These are phyloP conservation scores for Pelargonium cotyledonis DNA, from an alignment of 441 rosid genomes.

Conservation along the genomic window DNA sequence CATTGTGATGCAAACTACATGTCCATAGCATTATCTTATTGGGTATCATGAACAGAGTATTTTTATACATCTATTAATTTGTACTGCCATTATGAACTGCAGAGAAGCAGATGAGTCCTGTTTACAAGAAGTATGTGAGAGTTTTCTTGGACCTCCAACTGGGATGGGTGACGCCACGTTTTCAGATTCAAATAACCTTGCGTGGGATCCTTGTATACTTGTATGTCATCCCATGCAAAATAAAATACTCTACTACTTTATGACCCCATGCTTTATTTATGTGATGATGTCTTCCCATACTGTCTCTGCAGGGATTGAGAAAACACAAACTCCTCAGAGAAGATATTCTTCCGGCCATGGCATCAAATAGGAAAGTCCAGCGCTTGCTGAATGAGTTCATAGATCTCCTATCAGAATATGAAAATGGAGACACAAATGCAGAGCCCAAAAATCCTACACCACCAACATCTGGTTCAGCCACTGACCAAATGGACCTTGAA, in stretches of 20 bases:
- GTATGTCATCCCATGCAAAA: conserved; percentile 37
- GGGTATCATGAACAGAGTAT: not conserved
- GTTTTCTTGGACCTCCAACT: conserved; percentile 94
- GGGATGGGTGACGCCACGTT: conserved; percentile 61
- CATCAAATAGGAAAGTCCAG: conserved; percentile 92
- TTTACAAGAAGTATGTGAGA: conserved; percentile 85
- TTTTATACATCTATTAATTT: not conserved
- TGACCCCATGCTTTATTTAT: not conserved
- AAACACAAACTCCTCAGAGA: conserved; percentile 83
- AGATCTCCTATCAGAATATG: conserved; percentile 87
- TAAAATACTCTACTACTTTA: not conserved
- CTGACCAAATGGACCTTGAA: conserved; percentile 29
- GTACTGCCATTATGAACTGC: conserved; percentile 17
- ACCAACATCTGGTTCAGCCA: conserved; percentile 14
- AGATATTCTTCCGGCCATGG: conserved; percentile 94
- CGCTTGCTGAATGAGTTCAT: conserved; percentile 84
- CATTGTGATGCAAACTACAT: not conserved
- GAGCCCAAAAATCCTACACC: conserved; percentile 22
- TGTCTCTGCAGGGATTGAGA: conserved; percentile 62
- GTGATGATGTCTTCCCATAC: not conserved
- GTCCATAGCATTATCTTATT: not conserved
- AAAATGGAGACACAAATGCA: conserved; percentile 29
- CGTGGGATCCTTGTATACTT: conserved; percentile 86
- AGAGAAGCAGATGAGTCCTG: conserved; percentile 96
- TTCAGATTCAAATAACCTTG: conserved; percentile 39